These are phyloP conservation scores for Eucalyptus sp. DNA, from an alignment of 345 rosid species.

Conservation along the genomic window DNA sequence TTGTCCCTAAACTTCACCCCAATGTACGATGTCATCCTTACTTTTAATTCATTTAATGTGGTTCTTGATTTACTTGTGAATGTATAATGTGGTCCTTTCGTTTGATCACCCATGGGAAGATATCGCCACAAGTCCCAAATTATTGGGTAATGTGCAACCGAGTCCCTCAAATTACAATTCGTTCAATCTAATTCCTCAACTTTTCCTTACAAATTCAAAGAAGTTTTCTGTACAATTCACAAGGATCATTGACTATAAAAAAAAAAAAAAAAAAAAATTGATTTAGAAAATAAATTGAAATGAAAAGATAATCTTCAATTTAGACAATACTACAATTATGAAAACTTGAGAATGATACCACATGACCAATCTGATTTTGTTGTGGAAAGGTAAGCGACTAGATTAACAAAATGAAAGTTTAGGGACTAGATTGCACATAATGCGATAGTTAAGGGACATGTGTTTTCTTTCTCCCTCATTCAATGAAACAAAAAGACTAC, in stretches of 20 bases:
- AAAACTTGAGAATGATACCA: background rate
- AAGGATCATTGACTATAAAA: background rate
- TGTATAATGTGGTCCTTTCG: background rate
- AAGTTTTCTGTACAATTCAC: background rate
- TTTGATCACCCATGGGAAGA: background rate
- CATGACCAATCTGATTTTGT: background rate
- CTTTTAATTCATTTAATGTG: background rate
- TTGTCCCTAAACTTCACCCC: background rate
- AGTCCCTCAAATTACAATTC: background rate
- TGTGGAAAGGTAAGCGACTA: background rate
- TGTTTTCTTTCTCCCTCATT: background rate
- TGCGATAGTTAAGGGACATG: background rate
- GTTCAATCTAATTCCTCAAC: background rate
- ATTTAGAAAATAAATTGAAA: background rate
- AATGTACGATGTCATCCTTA: background rate
- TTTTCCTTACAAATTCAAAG: background rate
- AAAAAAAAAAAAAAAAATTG: background rate
- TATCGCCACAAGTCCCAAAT: background rate
- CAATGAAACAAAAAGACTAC: background rate
- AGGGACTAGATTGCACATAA: background rate
- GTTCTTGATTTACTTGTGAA: background rate
- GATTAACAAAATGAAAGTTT: background rate
- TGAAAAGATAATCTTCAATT: background rate
- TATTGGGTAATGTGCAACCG: background rate
- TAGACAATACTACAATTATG: background rate